Conservation (phyloP, 78 protist genomes). For the Mastigamoeba balamuthi region DNA sequence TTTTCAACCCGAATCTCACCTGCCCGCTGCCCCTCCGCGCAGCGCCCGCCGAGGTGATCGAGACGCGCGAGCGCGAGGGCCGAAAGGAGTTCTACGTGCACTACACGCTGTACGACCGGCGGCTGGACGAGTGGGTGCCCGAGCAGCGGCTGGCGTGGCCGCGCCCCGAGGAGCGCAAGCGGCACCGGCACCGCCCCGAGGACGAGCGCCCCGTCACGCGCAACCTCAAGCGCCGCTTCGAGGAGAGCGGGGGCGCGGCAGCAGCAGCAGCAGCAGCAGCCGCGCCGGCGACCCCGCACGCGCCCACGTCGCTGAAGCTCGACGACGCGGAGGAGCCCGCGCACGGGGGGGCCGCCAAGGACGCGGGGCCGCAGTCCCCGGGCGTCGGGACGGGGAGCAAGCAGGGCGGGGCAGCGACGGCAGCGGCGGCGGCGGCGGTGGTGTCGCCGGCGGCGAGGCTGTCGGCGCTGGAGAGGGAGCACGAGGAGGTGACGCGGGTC, state of each 20-base stretch:
- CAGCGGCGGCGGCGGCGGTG: too few relatives aligned
- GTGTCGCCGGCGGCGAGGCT: too few relatives aligned
- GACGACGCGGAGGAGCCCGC: too few relatives aligned
- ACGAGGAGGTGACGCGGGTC: slow-evolving; percentile 81
- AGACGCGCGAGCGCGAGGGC: background rate
- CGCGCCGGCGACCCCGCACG: background rate
- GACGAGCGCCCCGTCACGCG: slow-evolving; percentile 17
- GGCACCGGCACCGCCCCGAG: background rate
- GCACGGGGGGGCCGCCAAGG: slow-evolving; percentile 11
- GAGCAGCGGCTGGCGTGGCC: slow-evolving; percentile 19
- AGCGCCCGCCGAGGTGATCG: background rate
- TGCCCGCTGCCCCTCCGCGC: background rate
- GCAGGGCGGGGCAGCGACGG: too few relatives aligned
- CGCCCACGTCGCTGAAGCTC: background rate
- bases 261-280: too few relatives aligned
- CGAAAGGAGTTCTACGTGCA: background rate
- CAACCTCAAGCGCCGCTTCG: background rate
- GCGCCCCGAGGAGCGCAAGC: slow-evolving; percentile 11
- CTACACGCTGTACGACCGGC: slow-evolving; percentile 10
- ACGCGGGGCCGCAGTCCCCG: too few relatives aligned
- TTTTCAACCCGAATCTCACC: too few relatives aligned
- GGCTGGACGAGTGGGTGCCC: slow-evolving; percentile 59
- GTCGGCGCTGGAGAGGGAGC: slow-evolving; percentile 67
- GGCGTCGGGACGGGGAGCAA: too few relatives aligned
- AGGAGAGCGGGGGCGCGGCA: slow-evolving; percentile 18